Base-by-base conservation (phyloP, 164 flowering plant species). In the Umbellularia californica region DNA sequence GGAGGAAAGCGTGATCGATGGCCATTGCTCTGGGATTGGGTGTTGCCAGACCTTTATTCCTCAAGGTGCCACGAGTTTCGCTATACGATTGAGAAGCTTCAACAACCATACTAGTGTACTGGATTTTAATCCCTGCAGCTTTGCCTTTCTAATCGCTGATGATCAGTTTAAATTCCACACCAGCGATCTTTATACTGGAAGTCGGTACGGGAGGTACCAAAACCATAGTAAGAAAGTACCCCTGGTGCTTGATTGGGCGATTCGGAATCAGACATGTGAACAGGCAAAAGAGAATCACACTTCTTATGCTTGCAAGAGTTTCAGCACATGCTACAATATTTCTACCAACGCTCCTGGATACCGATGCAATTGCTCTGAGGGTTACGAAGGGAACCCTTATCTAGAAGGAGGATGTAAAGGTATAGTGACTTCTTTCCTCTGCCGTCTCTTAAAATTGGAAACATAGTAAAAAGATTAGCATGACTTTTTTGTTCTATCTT, bases 351-450 rank as follows among this genome's bases (percentile, higher is more conserved):
- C 58, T 2, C 23, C 24, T 0, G 80, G 80, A 13, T 78, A 78
- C 11, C 64, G 3, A 0, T 78, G 80, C 70, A 33, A n/a, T 4
- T 78, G 80, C 27, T 11, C 17, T 1, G 19, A 70, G 1, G 93
- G 90, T 3, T 89, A 77, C 41, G 23, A 77, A 55, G 90, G 90
- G 20, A 89, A 88, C 70, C 90, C 92, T 0, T 89, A 89, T 70
- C 75, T 84, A 5, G 71, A 58, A 55, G 60, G 60, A 15, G 60
- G 60, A 15, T 55, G 60, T 14, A 55, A 15, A 55, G 60, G 60
- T 55, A 55, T 3, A 41, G 0, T 7, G 60, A 55, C n/a, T 15
- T 55, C 20, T 15, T 55, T 15, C n/a, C 20, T 15, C 60, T 55
- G 19, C 17, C 0, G 35, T 55, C 20, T 14, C 15, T 14, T 41